phyloP scores from a whole-genome alignment of 2,329 filamentous ascomycete species.

The Colletotrichum chrysophilum region DNA sequence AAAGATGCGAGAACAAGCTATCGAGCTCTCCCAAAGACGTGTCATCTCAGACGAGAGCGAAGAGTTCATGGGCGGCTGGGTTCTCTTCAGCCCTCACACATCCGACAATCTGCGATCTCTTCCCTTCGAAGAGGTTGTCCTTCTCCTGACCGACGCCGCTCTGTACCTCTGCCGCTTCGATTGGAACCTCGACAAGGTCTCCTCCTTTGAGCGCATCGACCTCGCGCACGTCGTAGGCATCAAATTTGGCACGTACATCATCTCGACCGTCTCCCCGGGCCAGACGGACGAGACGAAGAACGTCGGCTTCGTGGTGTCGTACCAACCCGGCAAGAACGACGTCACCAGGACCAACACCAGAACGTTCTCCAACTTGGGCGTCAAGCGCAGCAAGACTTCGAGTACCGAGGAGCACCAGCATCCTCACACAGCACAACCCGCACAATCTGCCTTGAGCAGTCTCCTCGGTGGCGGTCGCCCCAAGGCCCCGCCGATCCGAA shows the following conservation, averaged over 20 bases:
- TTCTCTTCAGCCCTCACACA: slow-evolving; percentile 76
- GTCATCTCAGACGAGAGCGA: slow-evolving; percentile 85
- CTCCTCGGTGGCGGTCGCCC: slow-evolving; percentile 44
- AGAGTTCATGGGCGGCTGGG: slow-evolving; percentile 90
- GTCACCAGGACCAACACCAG: slow-evolving; percentile 84
- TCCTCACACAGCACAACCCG: neutral
- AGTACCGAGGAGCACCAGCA: neutral
- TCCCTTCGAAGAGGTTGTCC: slow-evolving; percentile 86
- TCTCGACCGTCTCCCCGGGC: slow-evolving; percentile 78
- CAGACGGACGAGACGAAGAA: slow-evolving; percentile 83
- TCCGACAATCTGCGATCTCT: slow-evolving; percentile 70
- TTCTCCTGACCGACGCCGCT: slow-evolving; percentile 84
- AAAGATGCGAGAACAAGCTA: slow-evolving; percentile 85
- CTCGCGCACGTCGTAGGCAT: slow-evolving; percentile 76
- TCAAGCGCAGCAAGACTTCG: slow-evolving; percentile 12
- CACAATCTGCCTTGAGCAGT: slow-evolving; percentile 40
- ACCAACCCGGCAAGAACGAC: slow-evolving; percentile 73
- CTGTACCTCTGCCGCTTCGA: slow-evolving; percentile 92
- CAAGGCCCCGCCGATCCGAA: slow-evolving; percentile 38
- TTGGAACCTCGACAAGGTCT: slow-evolving; percentile 94
- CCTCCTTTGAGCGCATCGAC: slow-evolving; percentile 86
- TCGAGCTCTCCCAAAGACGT: slow-evolving; percentile 86
- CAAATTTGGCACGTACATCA: slow-evolving; percentile 86
- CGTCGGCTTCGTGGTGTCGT: slow-evolving; percentile 82
- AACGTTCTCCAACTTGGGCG: slow-evolving; percentile 66